Evolutionary conservation across 495 filamentous ascomycete genomes (phyloP).

Genomic region (Penicillium maclennaniae): DNA sequence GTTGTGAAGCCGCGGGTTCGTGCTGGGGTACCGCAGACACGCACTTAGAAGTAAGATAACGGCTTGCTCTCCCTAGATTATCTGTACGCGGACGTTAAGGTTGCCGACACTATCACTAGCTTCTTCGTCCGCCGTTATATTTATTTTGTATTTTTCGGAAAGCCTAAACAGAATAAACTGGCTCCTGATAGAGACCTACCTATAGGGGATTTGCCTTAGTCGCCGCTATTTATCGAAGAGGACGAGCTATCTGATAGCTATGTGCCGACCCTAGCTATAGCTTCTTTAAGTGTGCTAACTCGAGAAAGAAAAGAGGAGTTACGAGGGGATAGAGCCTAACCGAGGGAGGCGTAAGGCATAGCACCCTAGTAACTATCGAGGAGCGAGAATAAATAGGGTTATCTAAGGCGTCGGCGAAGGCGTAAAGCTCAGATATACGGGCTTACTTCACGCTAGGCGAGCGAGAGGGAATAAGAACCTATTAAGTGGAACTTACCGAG

Average conservation of each 20-base stretch:
- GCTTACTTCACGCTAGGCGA: background rate
- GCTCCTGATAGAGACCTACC: background rate
- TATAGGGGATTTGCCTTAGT: background rate
- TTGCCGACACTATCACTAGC: slow-evolving; percentile 21
- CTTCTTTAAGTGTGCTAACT: background rate
- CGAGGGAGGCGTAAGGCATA: no score
- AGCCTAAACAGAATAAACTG: background rate
- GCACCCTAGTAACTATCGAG: no score
- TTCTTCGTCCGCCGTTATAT: slow-evolving; percentile 30
- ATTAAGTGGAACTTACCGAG: background rate
- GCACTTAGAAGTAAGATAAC: slow-evolving; percentile 18
- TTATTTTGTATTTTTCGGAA: slow-evolving; percentile 19
- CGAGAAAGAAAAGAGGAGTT: background rate
- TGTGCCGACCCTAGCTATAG: background rate
- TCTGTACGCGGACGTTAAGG: slow-evolving; percentile 17
- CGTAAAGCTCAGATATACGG: background rate
- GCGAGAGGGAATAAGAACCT: background rate
- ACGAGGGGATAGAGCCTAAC: no score
- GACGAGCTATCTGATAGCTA: background rate
- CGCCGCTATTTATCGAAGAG: background rate
- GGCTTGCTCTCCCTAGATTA: slow-evolving; percentile 26
- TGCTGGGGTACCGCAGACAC: slow-evolving; percentile 16
- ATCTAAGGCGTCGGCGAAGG: background rate
- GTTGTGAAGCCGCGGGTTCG: slow-evolving; percentile 13
- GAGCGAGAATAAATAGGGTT: background rate